Evolutionary conservation across 2,329 filamentous ascomycete species (phyloP).

Genomic region (Fusarium sp.): DNA sequence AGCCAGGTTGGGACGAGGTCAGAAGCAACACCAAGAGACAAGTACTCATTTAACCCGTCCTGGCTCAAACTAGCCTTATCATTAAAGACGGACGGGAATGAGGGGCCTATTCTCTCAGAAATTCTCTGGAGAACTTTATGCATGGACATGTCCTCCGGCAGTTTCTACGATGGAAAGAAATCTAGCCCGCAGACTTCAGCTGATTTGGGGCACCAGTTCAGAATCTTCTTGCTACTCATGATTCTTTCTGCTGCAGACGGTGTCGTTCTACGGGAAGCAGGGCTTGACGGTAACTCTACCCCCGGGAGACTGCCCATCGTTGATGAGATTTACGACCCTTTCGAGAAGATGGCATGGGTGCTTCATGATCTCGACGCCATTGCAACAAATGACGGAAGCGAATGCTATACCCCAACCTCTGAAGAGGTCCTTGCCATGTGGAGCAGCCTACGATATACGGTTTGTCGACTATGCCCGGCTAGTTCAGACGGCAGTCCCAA

Average conservation of each 20-base stretch:
- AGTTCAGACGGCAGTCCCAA: constrained; percentile 28
- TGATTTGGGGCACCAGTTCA: constrained; percentile 41
- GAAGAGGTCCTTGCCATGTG: constrained; percentile 39
- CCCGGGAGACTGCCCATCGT: not conserved
- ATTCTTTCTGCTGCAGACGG: constrained; percentile 54
- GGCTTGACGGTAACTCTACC: constrained; percentile 36
- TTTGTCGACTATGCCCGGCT: constrained; percentile 30
- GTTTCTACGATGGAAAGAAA: not conserved
- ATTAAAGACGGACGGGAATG: constrained; percentile 9
- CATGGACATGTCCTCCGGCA: too few relatives aligned
- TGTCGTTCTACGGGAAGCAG: constrained; percentile 50
- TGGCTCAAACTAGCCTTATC: constrained; percentile 44
- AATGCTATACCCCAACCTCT: constrained; percentile 35
- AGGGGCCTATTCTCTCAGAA: constrained; percentile 22
- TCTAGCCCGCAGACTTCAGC: constrained; percentile 34
- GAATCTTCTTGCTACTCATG: constrained; percentile 41
- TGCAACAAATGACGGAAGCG: constrained; percentile 30
- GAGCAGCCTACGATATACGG: constrained; percentile 39
- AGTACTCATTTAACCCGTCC: constrained; percentile 42
- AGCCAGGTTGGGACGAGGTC: constrained; percentile 24
- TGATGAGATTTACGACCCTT: constrained; percentile 36
- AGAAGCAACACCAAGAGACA: constrained; percentile 28
- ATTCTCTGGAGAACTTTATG: constrained; percentile 1
- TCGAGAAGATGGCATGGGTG: constrained; percentile 34
- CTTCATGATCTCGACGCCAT: constrained; percentile 41